phyloP scores from a whole-genome alignment of 257 asterid genomes.

The Capsicum chinense region DNA sequence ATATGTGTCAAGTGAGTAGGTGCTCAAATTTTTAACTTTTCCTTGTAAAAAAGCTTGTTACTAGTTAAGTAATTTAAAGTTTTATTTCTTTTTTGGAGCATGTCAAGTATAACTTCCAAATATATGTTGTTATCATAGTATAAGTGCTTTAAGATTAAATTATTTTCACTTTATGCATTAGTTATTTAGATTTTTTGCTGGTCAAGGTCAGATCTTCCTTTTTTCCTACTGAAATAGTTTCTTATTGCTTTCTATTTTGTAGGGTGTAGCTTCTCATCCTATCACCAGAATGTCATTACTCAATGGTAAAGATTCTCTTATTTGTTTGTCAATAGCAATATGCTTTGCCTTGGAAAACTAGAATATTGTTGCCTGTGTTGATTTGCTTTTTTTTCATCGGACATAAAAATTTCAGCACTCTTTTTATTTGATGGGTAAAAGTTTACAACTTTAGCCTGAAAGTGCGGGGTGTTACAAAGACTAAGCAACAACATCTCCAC shows the following conservation, averaged over 20 bases:
- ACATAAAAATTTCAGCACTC: neutral
- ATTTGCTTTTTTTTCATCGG: neutral
- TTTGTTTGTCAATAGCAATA: neutral
- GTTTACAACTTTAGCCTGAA: no score
- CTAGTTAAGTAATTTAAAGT: no score
- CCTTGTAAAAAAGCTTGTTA: no score
- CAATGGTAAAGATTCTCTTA: slow-evolving; percentile 37
- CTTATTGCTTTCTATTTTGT: slow-evolving; percentile 32
- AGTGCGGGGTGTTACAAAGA: no score
- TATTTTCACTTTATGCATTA: neutral
- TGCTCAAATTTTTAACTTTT: no score
- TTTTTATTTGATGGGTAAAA: no score
- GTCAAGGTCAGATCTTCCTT: neutral
- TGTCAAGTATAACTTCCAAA: neutral
- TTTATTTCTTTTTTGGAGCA: no score
- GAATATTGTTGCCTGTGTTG: neutral
- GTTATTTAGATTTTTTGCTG: neutral
- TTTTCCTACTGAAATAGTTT: neutral
- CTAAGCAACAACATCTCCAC: no score
- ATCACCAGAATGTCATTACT: slow-evolving; percentile 39
- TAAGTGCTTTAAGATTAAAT: no score
- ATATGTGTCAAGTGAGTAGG: neutral
- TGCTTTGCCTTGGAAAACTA: neutral
- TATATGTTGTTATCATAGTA: neutral
- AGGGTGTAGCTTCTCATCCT: slow-evolving; percentile 49